Evolutionary conservation across 2,329 filamentous ascomycete genomes (phyloP).

Genomic region (Paramyrothecium roridum): DNA sequence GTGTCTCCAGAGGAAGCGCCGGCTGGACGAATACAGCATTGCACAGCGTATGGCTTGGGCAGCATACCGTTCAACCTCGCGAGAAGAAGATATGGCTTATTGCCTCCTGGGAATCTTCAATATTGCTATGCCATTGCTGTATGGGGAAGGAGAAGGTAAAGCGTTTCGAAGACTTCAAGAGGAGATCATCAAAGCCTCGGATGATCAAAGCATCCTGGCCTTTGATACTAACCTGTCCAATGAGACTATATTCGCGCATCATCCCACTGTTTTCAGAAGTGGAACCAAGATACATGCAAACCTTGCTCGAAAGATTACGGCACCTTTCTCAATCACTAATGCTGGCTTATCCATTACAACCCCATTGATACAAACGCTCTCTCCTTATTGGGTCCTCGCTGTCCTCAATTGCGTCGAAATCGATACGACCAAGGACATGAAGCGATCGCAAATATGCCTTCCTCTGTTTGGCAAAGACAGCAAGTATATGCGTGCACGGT

Average conservation of each 20-base stretch:
- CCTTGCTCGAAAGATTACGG: background rate
- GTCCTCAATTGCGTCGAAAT: background rate
- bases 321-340: background rate
- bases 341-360: background rate
- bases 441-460: background rate
- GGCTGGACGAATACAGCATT: background rate
- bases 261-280: background rate
- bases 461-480: background rate
- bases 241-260: background rate
- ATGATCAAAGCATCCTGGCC: background rate
- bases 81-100: background rate
- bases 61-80: background rate
- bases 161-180: conserved; percentile 1
- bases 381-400: background rate
- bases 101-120: background rate
- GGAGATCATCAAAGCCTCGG: background rate
- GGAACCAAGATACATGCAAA: background rate
- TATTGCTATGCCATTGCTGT: background rate
- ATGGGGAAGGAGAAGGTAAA: background rate
- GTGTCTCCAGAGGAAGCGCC: background rate
- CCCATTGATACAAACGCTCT: background rate
- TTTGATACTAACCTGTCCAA: background rate
- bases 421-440: background rate
- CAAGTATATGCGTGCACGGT: background rate
- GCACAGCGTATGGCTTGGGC: conserved; percentile 1